Base-by-base conservation (phyloP, 306 rosid genomes). In the Inga laurina region DNA sequence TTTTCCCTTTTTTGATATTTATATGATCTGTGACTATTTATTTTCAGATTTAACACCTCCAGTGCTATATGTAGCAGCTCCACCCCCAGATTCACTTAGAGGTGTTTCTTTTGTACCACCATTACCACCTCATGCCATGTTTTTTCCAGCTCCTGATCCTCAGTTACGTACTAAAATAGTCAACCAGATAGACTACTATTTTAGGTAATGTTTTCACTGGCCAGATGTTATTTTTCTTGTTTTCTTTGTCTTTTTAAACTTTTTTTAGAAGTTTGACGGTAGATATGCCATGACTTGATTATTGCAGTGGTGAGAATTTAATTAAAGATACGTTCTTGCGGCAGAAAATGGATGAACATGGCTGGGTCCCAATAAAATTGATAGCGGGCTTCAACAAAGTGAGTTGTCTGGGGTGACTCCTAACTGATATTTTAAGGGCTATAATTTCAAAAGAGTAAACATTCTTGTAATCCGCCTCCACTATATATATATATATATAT, bases 121-220 rank as follows among this genome's bases (percentile, higher is more conserved):
- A 27, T 77, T 91, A 13, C 86, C 87, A 32, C 89, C 86, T 43
- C 90, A 74, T 77, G 80, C 90, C 48, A 35, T 90, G 89, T 74
- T 65, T 69, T n/a, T 84, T 74, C 82, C 75, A 78, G 59, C 89
- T 75, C 75, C 85, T 6, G 95, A 92, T 86, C 88, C 79, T 83
- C 91, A 81, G 68, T 83, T 97, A 86, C 88, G 78, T 56, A 9
- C 83, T 82, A 87, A 79, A 90, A 97, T 97, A 72, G 92, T 91
- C 79, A 87, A 82, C 66, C 99, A 97, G 87, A 91, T 97, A 81
- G 93, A 92, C 52, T 97, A 97, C 80, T 97, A 97, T 80, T 97
- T 97, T 88, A 94, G 98, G 99, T 94, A 85, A 41, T 77, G 46
- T 70, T 85, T 83, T 77, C 57, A 30, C 72, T 44, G 52, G 14